Evolutionary conservation across 2,329 filamentous ascomycete species (phyloP).

Genomic region (Sclerotiophoma versabilis): DNA sequence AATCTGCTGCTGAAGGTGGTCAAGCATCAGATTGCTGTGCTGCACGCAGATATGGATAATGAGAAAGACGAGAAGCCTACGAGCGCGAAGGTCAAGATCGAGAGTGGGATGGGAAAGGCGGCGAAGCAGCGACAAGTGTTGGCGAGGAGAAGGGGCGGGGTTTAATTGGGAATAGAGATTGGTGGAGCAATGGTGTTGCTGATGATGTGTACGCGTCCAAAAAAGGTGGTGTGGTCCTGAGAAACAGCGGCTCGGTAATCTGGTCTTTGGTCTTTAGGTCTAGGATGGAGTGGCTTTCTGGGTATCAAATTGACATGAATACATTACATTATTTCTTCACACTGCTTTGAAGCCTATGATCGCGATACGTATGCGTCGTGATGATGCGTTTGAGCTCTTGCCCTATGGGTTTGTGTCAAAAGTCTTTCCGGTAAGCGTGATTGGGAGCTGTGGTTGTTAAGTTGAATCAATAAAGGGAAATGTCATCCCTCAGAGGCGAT

Average conservation of each 20-base stretch:
- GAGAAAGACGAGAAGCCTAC: conserved; percentile 4
- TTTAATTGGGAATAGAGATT: background rate
- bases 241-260: too few relatives aligned
- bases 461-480: background rate
- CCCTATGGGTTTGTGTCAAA: too few relatives aligned
- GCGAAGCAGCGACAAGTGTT: background rate
- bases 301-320: background rate
- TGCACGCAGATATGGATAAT: conserved; percentile 48
- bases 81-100: conserved; percentile 2
- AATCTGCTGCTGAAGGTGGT: conserved; percentile 42
- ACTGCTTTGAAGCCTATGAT: too few relatives aligned
- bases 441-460: background rate
- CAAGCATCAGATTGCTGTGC: conserved; percentile 45
- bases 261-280: too few relatives aligned
- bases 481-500: background rate
- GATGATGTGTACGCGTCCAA: background rate
- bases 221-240: too few relatives aligned
- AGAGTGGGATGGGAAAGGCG: background rate
- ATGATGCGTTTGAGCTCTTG: background rate
- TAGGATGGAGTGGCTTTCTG: background rate
- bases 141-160: background rate
- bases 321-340: too few relatives aligned
- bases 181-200: background rate
- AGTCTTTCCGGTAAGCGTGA: too few relatives aligned
- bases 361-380: too few relatives aligned